phyloP scores from a whole-genome alignment of 2,329 filamentous ascomycete genomes.

The Nannizziopsis arthrosporioides region DNA sequence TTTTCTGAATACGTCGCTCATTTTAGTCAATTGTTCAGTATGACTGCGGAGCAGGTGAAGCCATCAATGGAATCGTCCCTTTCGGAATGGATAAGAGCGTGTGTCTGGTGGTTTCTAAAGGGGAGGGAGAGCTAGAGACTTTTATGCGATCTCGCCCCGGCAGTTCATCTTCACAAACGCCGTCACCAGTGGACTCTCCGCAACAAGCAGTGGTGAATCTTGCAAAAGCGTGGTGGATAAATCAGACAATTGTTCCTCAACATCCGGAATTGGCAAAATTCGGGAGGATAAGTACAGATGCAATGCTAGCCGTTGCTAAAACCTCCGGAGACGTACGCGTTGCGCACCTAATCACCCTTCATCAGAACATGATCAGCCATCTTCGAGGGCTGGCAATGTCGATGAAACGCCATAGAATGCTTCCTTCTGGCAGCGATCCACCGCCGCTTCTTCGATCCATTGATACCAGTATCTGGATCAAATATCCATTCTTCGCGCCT shows the following conservation, averaged over 20 bases:
- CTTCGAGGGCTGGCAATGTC: slow-evolving; percentile 65
- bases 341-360: slow-evolving; percentile 38
- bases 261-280: slow-evolving; percentile 32
- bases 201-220: slow-evolving; percentile 78
- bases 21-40: slow-evolving; percentile 61
- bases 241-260: slow-evolving; percentile 30
- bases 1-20: slow-evolving; percentile 63
- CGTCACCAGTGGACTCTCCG: slow-evolving; percentile 32
- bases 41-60: slow-evolving; percentile 63
- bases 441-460: slow-evolving; percentile 60
- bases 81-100: slow-evolving; percentile 58
- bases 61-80: slow-evolving; percentile 53
- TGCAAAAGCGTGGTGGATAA: slow-evolving; percentile 78
- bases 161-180: slow-evolving; percentile 33
- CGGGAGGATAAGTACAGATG: slow-evolving; percentile 30
- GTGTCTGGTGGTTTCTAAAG: slow-evolving; percentile 81
- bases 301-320: slow-evolving; percentile 31
- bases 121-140: slow-evolving; percentile 65
- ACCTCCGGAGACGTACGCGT: slow-evolving; percentile 36
- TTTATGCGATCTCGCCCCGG: slow-evolving; percentile 55
- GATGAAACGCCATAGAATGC: slow-evolving; percentile 71
- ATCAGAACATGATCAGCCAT: slow-evolving; percentile 49
- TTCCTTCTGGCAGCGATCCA: slow-evolving; percentile 54
- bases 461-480: slow-evolving; percentile 70
- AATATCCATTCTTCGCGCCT: slow-evolving; percentile 61